phyloP scores from a whole-genome alignment of 164 flowering plant genomes.

The Santalum album region DNA sequence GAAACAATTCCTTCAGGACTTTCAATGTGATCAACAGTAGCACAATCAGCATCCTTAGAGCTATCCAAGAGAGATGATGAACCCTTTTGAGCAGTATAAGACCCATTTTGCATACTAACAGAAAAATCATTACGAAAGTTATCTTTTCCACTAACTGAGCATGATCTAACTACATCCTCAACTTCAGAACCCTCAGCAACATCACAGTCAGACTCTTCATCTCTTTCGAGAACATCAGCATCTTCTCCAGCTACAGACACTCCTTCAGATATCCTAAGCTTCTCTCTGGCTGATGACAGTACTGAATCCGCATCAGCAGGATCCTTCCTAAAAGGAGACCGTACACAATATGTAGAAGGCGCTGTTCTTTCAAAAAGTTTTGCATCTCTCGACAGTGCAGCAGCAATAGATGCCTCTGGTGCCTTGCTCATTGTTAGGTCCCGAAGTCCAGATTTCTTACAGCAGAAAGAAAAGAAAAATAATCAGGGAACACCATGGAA shows the following conservation, averaged over 20 bases:
- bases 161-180: not conserved
- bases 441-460: not conserved
- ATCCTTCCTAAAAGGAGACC: slow-evolving; percentile 2
- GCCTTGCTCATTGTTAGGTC: slow-evolving; percentile 2
- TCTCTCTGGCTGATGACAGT: not conserved
- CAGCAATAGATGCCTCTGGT: slow-evolving; percentile 7
- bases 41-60: not conserved
- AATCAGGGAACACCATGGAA: not conserved
- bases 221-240: not conserved
- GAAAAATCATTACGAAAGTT: not conserved
- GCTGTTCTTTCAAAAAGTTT: slow-evolving; percentile 2
- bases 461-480: not conserved
- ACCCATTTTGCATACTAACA: not conserved
- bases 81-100: not conserved
- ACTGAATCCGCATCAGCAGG: not conserved
- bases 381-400: slow-evolving; percentile 4
- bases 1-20: not conserved
- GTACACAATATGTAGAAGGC: slow-evolving; percentile 2
- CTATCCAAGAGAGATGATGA: not conserved
- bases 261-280: not conserved
- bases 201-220: not conserved
- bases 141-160: not conserved
- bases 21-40: not conserved
- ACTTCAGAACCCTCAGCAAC: slow-evolving; percentile 1
- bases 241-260: not conserved